phyloP scores from a whole-genome alignment of 441 rosid species.

The Syzygium syzygioides region DNA sequence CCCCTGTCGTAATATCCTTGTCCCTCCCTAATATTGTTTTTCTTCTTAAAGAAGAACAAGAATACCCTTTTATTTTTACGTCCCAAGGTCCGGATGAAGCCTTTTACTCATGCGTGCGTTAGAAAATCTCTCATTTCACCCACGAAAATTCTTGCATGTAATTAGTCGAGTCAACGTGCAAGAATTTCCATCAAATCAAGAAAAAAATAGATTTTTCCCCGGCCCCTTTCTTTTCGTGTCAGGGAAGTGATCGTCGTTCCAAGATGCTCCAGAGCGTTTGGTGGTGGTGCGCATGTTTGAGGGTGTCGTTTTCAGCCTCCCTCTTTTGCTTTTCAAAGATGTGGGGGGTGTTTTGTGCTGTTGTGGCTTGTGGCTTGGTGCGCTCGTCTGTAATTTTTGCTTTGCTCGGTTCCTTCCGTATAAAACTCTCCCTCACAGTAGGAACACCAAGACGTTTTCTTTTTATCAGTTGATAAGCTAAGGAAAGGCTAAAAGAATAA shows the following conservation, averaged over 20 bases:
- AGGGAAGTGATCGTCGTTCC: background rate
- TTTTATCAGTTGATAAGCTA: background rate
- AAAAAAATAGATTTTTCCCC: background rate
- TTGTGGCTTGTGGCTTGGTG: background rate
- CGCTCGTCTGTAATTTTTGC: background rate
- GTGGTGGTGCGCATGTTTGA: background rate
- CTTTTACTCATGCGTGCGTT: background rate
- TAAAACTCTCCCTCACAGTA: background rate
- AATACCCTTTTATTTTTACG: no score
- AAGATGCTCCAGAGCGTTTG: background rate
- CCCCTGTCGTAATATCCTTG: no score
- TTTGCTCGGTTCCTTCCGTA: background rate
- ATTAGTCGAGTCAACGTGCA: background rate
- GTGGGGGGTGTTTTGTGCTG: background rate
- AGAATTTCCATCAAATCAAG: background rate
- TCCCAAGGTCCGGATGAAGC: background rate
- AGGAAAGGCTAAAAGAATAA: background rate
- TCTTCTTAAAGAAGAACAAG: no score
- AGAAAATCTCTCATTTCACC: background rate
- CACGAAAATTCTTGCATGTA: background rate
- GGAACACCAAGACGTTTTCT: background rate
- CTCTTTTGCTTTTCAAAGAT: background rate
- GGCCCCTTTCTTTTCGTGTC: background rate
- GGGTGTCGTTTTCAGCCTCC: background rate
- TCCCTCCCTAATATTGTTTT: no score